Base-by-base conservation (phyloP, 2,329 filamentous ascomycete species). In the Shiraia sp. region DNA sequence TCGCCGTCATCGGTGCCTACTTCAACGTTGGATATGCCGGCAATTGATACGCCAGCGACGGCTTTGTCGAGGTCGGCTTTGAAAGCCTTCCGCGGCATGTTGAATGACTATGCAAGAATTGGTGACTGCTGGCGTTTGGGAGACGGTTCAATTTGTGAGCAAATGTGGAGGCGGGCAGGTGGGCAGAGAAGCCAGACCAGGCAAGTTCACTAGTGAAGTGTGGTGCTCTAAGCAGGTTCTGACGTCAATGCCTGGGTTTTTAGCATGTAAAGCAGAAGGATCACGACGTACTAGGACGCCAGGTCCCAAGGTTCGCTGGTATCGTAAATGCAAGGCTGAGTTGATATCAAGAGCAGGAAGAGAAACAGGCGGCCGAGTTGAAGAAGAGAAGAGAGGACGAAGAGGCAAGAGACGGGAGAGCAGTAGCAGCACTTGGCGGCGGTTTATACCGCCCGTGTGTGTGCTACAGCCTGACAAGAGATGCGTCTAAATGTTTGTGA, bases 1-100 rank as follows among this genome's bases (percentile, higher is more conserved):
- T 87, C 82, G 36, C 87, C 88, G 65, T 92, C 86, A 23, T 87
- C 85, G 4, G 84, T 81, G 12, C 86, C 86, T 25, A 74, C 72
- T 24, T 71, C 70, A 16, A 95, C 70, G 24, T 75, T 61, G 33
- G 70, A 70, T 33, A 93, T 73, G 34, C 76, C 70, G 1, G 71
- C 49, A 32, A 81, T 71, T 2, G 56, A 56, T 14, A 68, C 59
- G 28, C 61, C 57, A 10, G 58, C 46, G 6, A 66, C 70, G 6
- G 69, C 74, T 30, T 70, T 68, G 19, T 63, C 72, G 58, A 75
- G 70, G 61, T 91, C 86, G 36, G 74, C 71, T 33, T 82, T 74
- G 65, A 88, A 91, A 25, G 79, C 77, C 57, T 78, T 80, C 44
- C 83, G 78, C 50, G 83, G 79, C 87, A 90, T 90, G 40, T 10